Base-by-base conservation (phyloP, 208 protist genomes). In the Trypanosoma vivax region DNA sequence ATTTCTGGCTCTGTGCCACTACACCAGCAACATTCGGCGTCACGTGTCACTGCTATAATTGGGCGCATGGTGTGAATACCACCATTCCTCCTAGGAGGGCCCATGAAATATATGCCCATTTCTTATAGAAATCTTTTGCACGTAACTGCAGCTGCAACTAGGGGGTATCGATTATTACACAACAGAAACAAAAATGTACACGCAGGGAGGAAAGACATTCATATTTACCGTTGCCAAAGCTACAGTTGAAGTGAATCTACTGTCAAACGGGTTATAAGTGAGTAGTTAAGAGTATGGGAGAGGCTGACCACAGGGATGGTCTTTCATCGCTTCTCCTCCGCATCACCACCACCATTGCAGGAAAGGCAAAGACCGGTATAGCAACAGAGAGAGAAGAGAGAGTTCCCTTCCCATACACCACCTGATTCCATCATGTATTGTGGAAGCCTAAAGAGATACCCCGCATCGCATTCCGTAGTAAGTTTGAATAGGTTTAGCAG, bases 381-480 rank as follows among this genome's bases (percentile, higher is more conserved):
- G n/a, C n/a, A n/a, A n/a, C n/a, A n/a, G n/a, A n/a, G n/a, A n/a
- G n/a, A n/a, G n/a, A n/a, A n/a, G n/a, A n/a, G n/a, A n/a, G n/a
- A n/a, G n/a, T n/a, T n/a, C n/a, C n/a, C n/a, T n/a, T n/a, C n/a
- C n/a, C n/a, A n/a, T n/a, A n/a, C n/a, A n/a, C n/a, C n/a, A n/a
- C n/a, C n/a, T n/a, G n/a, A n/a, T n/a, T n/a, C n/a, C n/a, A n/a
- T n/a, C n/a, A n/a, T n/a, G n/a, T n/a, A n/a, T n/a, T 13, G 41
- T 21, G 5, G 31, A 28, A 29, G 18, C 11, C 71, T 45, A 90
- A n/a, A 75, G 27, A 5, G 34, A 43, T 54, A 83, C 50, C 2
- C 84, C 84, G 14, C 39, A 72, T 35, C 64, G 73, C 86, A 89
- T 88, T 54, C 73, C 53, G 41, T 87, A 81, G 58, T 93, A 93